Conservation (phyloP, 345 rosid genomes). For the Geranium rotundifolium region DNA sequence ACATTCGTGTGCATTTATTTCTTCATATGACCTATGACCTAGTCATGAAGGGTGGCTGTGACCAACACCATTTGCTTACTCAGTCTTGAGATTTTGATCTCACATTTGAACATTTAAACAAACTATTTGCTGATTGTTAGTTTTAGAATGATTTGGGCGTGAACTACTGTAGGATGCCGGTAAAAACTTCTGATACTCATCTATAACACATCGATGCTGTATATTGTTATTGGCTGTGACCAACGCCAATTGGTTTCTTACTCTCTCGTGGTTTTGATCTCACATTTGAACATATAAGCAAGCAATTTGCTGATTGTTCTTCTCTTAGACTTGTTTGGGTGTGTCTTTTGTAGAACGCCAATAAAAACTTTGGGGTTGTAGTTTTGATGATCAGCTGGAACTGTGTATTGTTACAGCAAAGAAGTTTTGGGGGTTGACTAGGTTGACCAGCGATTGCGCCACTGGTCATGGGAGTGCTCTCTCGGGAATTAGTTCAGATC, state of each 20-base stretch:
- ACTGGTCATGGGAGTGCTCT: constrained; percentile 51
- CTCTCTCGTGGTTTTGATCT: no score
- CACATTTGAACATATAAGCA: no score
- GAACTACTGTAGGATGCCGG: neutral
- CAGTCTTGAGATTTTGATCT: neutral
- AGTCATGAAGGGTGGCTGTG: neutral
- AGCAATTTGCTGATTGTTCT: no score
- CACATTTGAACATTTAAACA: neutral
- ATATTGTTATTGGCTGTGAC: no score
- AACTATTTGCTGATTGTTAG: neutral
- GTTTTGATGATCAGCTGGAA: no score
- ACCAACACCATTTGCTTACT: neutral
- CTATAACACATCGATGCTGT: no score
- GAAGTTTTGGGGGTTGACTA: constrained; percentile 76
- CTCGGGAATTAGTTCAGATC: constrained; percentile 54
- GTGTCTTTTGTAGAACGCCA: no score
- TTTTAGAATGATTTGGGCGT: neutral
- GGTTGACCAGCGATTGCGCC: constrained; percentile 82
- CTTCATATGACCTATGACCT: no score
- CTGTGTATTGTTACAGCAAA: constrained; percentile 36
- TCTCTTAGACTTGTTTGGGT: no score
- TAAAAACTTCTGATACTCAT: no score
- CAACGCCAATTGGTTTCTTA: no score
- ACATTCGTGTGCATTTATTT: neutral
- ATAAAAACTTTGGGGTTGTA: neutral